These are phyloP conservation scores for Tylopilus sp. DNA, from an alignment of 1,284 basidiomycete species.

Conservation along the genomic window DNA sequence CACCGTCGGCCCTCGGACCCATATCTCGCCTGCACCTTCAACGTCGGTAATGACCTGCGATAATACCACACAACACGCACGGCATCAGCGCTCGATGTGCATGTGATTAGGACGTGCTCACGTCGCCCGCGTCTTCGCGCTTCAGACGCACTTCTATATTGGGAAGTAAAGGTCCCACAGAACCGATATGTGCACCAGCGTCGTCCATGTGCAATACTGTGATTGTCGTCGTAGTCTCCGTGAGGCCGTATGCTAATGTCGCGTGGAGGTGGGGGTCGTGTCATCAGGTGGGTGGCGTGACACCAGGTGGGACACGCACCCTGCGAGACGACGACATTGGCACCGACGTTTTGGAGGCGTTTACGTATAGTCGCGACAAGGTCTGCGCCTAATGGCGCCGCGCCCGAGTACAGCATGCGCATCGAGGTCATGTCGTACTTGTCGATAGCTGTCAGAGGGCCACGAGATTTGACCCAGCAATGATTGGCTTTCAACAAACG, in stretches of 20 bases:
- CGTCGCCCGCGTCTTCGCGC: constrained; percentile 52
- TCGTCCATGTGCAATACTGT: constrained; percentile 46
- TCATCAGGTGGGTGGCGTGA: not conserved
- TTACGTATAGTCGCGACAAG: constrained; percentile 50
- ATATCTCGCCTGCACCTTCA: constrained; percentile 65
- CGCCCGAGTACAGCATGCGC: constrained; percentile 67
- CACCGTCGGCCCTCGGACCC: constrained; percentile 73
- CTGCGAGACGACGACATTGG: constrained; percentile 42
- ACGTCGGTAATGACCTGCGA: constrained; percentile 29
- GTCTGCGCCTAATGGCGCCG: constrained; percentile 74
- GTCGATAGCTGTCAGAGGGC: constrained; percentile 48
- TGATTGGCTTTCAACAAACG: not conserved
- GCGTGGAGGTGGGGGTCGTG: not conserved
- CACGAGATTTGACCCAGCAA: not conserved
- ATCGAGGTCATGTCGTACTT: constrained; percentile 71
- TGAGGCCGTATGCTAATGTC: constrained; percentile 67
- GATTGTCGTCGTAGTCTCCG: constrained; percentile 71
- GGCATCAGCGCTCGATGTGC: not conserved
- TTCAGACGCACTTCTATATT: constrained; percentile 80
- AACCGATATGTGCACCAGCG: constrained; percentile 51
- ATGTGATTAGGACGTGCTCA: constrained; percentile 17
- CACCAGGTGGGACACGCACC: constrained; percentile 36
- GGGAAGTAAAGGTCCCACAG: constrained; percentile 72
- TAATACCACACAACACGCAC: not conserved
- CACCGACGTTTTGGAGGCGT: constrained; percentile 43